Base-by-base conservation (phyloP, 1,139 yeast genomes). In the Kazachstania sp. region DNA sequence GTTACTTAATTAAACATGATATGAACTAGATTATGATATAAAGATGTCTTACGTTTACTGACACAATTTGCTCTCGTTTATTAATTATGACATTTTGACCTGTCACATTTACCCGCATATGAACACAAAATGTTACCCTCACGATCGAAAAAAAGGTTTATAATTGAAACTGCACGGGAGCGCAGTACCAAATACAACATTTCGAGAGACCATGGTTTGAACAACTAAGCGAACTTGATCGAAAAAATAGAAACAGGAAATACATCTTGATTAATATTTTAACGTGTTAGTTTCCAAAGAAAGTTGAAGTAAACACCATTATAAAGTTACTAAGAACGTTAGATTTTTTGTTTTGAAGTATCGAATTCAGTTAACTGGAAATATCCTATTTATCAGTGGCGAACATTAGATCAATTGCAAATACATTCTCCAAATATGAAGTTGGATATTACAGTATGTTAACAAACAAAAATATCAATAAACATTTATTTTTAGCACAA, bases 381-480 rank as follows among this genome's bases (percentile, higher is more conserved):
- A 9, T 23, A 23, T 23, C 28, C 28, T 23, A 23, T 31, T 31
- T n/a, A n/a, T 31, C 35, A 15, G 4, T 23, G 28, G 28, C 18
- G 36, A 37, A 12, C 40, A 12, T 20, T 18, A 18, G n/a, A 12
- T 18, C 29, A 20, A 36, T 19, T 34, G 36, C 26, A 36, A 26
- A 13, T 20, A 36, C 18, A 26, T 29, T 16, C 15, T 29, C 15
- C 34, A 47, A 32, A 3, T 4, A 61, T 61, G 65, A 59, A 60
- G 49, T 51, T 61, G 48, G 64, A 61, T 49, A 58, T 60, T 31
- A 56, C 55, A 47, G 62, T 58, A 58, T 56, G 62, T 55, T 38
- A 7, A 4, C 18, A 13, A 11, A 15, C 15, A 32, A 15, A 23
- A 23, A 23, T 23, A 23, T 23, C 28, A 23, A 23, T 23, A 23